A percentile compares a stretch with the other conserved stretches of the same genome.
phyloP scores from a whole-genome alignment of 2,329 filamentous ascomycete genomes.

The Phaeoacremonium minimum region DNA sequence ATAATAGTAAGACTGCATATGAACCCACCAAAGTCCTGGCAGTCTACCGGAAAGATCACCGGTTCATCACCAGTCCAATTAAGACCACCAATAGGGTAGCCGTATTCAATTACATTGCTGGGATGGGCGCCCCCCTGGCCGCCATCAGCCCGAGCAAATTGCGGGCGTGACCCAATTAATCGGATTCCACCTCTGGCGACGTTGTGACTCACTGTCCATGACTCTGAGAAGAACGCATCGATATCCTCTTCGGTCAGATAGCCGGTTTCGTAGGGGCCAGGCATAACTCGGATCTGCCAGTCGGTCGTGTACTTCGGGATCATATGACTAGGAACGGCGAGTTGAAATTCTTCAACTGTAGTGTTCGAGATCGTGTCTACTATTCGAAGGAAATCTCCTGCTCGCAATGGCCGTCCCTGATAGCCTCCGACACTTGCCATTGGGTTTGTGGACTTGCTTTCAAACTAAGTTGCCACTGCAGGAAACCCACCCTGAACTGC shows the following conservation, averaged over 20 bases:
- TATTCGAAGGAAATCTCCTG: slow-evolving; percentile 48
- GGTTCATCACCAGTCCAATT: slow-evolving; percentile 60
- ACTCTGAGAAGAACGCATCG: slow-evolving; percentile 50
- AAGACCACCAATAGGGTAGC: slow-evolving; percentile 52
- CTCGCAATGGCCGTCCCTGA: slow-evolving; percentile 48
- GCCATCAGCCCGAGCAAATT: slow-evolving; percentile 55
- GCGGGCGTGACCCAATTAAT: slow-evolving; percentile 51
- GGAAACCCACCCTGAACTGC: slow-evolving; percentile 34
- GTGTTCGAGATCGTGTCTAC: slow-evolving; percentile 14
- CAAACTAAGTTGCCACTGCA: slow-evolving; percentile 50
- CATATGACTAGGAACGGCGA: slow-evolving; percentile 34
- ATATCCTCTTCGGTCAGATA: slow-evolving; percentile 47
- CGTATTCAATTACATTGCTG: slow-evolving; percentile 54
- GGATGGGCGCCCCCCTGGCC: slow-evolving; percentile 62
- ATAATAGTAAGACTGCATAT: slow-evolving; percentile 51
- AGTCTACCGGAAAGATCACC: slow-evolving; percentile 55
- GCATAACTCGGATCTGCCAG: slow-evolving; percentile 50
- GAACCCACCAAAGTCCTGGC: slow-evolving; percentile 58
- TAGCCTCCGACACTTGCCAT: slow-evolving; percentile 52
- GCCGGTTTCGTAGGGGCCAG: slow-evolving; percentile 51
- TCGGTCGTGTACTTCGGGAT: slow-evolving; percentile 42
- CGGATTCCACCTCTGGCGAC: slow-evolving; percentile 56
- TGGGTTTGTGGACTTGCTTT: slow-evolving; percentile 51
- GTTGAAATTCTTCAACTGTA: slow-evolving; percentile 22
- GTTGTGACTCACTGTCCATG: slow-evolving; percentile 59